Evolutionary conservation across 495 filamentous ascomycete species (phyloP), one percentile per base, ranked within the genome.

Genomic region (Hypoxylon subgilvum): DNA sequence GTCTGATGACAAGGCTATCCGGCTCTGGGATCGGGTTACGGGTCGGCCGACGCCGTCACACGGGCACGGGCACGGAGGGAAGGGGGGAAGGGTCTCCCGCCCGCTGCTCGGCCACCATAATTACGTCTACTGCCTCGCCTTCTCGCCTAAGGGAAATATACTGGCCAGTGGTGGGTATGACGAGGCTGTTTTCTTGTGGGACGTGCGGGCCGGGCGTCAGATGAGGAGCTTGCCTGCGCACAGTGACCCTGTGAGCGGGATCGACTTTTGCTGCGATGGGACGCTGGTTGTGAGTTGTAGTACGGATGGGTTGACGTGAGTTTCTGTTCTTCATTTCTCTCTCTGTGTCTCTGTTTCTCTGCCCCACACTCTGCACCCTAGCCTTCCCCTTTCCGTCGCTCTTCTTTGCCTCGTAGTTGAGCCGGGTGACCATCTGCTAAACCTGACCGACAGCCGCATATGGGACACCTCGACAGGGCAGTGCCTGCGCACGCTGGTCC

Each of bases 381-480:
- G n/a, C n/a, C n/a, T n/a, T 30, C 27, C 27, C 27, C 27, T 30
- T 30, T 30, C 27, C 27, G n/a, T n/a, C n/a, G n/a, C 27, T 30
- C 27, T 10, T 30, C 27, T 30, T 30, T 30, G 27, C 10, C 27
- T 30, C 10, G n/a, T n/a, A n/a, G n/a, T n/a, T n/a, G n/a, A n/a
- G n/a, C n/a, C n/a, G n/a, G n/a, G n/a, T n/a, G n/a, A n/a, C n/a
- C n/a, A n/a, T n/a, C n/a, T n/a, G n/a, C n/a, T n/a, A n/a, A n/a
- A n/a, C n/a, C n/a, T n/a, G 18, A 46, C 7, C 2, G 12, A 28
- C n/a, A 86, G 83, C 49, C 81, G 94, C 28, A 86, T 98, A 47
- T 98, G 94, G 94, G 94, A 98, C 66, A 96, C 95, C 4, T 85
- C 86, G 23, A 96, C 93, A 13, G 95, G 95, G 4, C 95, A 97